Evolutionary conservation across 164 flowering plant genomes (phyloP), one percentile per base, ranked within the genome.

Genomic region (Nymphaea thermarum): DNA sequence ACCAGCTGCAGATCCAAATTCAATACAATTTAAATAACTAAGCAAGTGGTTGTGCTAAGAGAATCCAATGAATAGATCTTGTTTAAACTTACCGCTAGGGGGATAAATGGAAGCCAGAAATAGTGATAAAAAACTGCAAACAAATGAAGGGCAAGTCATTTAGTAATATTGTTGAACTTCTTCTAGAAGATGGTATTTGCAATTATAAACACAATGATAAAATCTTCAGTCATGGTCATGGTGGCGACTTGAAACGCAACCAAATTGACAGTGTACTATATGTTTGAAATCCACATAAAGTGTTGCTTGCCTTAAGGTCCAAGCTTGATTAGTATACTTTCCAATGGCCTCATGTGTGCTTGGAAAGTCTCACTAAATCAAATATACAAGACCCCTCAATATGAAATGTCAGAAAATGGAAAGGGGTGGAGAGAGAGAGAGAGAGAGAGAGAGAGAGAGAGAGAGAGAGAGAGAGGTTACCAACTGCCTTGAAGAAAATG

Each of bases 51-150:
- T 16, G 10, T 3, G 17, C 7, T 63, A 62, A 44, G 4, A 57
- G 44, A 15, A 41, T 55, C 45, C 4, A 43, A 64, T 14, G 4
- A 14, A 43, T 59, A 63, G 5, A 36, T 5, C 2, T 42, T 14
- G 42, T 10, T 41, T 41, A 65, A 12, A 12, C 75, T 79, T 78
- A 85, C 92, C 80, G 79, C 67, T 62, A 85, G 64, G 55, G 88
- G 89, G 68, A 87, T 71, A 65, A 87, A 83, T 61, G 92, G 88
- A 15, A 85, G 83, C 92, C 88, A 85, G 42, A 81, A 51, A 67
- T 84, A 74, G 77, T 73, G 78, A 71, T 81, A 43, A 66, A 85
- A 87, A 4, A 64, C 88, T 87, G 89, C 74, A 76, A 51, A 51
- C 43, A 57, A 8, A 72, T 17, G 6, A 44, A 62, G 43, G 16